Conservation (phyloP, 2,329 filamentous ascomycete genomes). For the Capronia epimyces region DNA sequence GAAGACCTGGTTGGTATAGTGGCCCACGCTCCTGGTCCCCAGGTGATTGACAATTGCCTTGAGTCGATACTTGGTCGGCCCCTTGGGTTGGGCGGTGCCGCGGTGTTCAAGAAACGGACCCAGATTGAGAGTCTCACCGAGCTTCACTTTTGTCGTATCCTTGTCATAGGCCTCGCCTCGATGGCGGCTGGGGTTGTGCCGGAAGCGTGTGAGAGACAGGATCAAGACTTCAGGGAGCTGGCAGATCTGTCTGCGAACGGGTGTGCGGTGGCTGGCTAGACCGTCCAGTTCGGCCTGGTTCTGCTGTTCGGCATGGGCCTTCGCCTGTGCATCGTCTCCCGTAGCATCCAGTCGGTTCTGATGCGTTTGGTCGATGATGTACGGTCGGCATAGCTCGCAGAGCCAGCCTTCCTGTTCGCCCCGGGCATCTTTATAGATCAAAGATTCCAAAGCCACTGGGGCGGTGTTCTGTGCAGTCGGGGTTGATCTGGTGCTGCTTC, state of each 20-base stretch:
- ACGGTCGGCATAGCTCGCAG: neutral
- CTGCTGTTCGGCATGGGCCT: neutral
- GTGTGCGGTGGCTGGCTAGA: neutral
- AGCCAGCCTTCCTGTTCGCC: neutral
- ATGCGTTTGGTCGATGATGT: slow-evolving; percentile 1
- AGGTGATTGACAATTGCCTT: slow-evolving; percentile 10
- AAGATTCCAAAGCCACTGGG: neutral
- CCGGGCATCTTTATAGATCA: neutral
- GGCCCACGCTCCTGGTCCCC: slow-evolving; percentile 6
- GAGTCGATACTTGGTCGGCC: slow-evolving; percentile 15
- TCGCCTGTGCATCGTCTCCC: neutral
- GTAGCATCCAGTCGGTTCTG: neutral
- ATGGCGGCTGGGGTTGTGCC: slow-evolving; percentile 3
- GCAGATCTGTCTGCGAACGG: slow-evolving; percentile 1
- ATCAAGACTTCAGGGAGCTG: slow-evolving; percentile 19
- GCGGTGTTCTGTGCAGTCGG: neutral
- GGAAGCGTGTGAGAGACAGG: slow-evolving; percentile 11
- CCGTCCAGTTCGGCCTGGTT: neutral
- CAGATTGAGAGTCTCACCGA: slow-evolving; percentile 14
- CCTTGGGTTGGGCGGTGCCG: neutral
- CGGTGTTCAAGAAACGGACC: slow-evolving; percentile 9
- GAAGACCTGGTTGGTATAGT: slow-evolving; percentile 9
- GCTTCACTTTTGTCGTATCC: slow-evolving; percentile 1
- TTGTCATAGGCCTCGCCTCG: neutral
- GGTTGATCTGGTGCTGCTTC: neutral